Evolutionary conservation across 2,329 filamentous ascomycete genomes (phyloP), one percentile per base, ranked within the genome.

Genomic region (Bipolaris oryzae): DNA sequence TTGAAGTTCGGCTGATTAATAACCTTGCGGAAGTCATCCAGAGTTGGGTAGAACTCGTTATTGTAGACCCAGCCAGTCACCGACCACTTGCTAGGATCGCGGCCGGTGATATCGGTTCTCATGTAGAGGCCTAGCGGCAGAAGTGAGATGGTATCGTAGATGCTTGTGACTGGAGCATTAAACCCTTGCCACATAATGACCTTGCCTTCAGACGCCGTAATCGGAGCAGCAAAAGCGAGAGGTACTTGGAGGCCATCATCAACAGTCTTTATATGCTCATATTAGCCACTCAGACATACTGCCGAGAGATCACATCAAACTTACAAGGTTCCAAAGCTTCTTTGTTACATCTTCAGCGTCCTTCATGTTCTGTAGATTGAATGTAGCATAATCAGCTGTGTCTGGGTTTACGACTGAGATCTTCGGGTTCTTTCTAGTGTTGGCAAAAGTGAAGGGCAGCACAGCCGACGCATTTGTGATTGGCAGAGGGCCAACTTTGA

Each of bases 11-110:
- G 42, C 18, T 45, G 10, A 15, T 33, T 21, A 2, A 45, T 21
- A 20, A 45, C 16, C 25, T 33, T 45, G 42, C 42, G 42, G 42
- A 45, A 45, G 5, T 45, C 42, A 33, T 45, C 42, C 16, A 45
- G 42, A 33, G 42, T 45, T 15, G 42, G 16, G 15, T 45, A 45
- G n/a, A 45, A 45, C 16, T 33, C 42, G 11, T 33, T 33, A 28
- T 45, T 45, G 28, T 45, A 45, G n/a, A 45, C 42, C 42, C 42
- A 45, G 10, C 42, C 42, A 45, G 42, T 45, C 42, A 45, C 42
- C 3, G 15, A 33, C 42, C 42, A 45, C 16, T 45, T 33, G 42
- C 42, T 45, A 6, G 42, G 42, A 15, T 45, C 42, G 25, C 42
- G 42, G 6, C 42, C 42, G 28, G 42, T 45, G 28, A 45, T 45